A percentile compares a stretch with the other conserved stretches of the same genome.
Conservation (phyloP, 352 stramenopile species). For the Pythium brachiatum region DNA sequence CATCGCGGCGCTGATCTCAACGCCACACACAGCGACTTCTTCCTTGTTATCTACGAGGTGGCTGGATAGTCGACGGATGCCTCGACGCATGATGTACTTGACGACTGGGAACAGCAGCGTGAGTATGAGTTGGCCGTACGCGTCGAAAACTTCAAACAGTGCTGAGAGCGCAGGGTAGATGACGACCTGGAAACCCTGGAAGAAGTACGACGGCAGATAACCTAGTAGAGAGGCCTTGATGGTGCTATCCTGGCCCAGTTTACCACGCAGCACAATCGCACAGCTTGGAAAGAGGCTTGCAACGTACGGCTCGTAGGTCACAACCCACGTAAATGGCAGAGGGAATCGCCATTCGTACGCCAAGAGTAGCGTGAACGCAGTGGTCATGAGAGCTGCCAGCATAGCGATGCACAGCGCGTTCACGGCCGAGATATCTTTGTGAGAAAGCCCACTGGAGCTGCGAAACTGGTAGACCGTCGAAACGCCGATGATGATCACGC, state of each 20-base stretch:
- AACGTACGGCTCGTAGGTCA: no score
- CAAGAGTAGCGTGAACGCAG: no score
- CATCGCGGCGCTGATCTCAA: conserved; percentile 20
- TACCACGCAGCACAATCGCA: no score
- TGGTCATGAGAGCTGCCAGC: no score
- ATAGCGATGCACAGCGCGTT: no score
- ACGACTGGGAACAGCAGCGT: conserved; percentile 8
- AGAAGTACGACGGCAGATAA: conserved; percentile 5
- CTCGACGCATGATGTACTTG: conserved; percentile 2
- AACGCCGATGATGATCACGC: background rate
- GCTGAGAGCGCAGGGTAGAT: conserved; percentile 13
- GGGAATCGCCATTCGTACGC: no score
- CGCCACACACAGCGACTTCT: conserved; percentile 14
- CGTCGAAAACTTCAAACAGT: background rate
- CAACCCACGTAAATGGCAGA: no score
- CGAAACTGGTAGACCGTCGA: no score
- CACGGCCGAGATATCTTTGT: no score
- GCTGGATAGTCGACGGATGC: background rate
- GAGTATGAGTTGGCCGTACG: background rate
- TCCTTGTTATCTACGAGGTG: background rate
- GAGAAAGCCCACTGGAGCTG: no score
- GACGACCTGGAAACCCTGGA: conserved; percentile 17
- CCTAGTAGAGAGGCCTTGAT: background rate
- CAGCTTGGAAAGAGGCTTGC: no score
- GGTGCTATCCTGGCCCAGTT: no score